A percentile compares a stretch with the other conserved stretches of the same genome.
phyloP scores from a whole-genome alignment of 164 flowering plant genomes.

The Aristolochia contorta region DNA sequence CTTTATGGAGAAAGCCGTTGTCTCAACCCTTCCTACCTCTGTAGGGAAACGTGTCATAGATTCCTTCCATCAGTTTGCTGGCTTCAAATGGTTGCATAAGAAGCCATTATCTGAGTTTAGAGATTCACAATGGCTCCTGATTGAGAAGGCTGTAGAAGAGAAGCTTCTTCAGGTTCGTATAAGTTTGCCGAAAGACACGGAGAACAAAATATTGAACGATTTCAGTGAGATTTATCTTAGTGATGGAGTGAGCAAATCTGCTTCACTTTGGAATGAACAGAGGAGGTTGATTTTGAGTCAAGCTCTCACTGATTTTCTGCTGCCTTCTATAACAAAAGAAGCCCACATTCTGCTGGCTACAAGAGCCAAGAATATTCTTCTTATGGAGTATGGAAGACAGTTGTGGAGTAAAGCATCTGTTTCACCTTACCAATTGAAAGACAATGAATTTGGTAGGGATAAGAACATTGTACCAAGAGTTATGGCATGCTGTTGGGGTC shows the following conservation, averaged over 20 bases:
- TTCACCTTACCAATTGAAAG: slow-evolving; percentile 82
- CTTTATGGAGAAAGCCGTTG: slow-evolving; percentile 65
- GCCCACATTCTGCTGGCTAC: slow-evolving; percentile 61
- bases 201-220: slow-evolving; percentile 45
- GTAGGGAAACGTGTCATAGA: slow-evolving; percentile 71
- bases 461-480: slow-evolving; percentile 83
- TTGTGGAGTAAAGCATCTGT: slow-evolving; percentile 85
- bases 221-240: slow-evolving; percentile 62
- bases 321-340: slow-evolving; percentile 93
- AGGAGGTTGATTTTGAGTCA: slow-evolving; percentile 68
- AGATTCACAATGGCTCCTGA: slow-evolving; percentile 94
- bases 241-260: slow-evolving; percentile 75
- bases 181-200: slow-evolving; percentile 39
- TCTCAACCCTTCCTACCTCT: slow-evolving; percentile 73
- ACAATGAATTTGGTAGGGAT: slow-evolving; percentile 46
- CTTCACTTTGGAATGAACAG: slow-evolving; percentile 93
- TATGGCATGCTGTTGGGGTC: slow-evolving; percentile 99
- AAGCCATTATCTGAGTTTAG: slow-evolving; percentile 69
- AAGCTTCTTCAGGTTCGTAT: slow-evolving; percentile 76
- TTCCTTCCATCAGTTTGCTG: slow-evolving; percentile 76
- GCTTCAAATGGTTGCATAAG: slow-evolving; percentile 71
- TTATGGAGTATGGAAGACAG: slow-evolving; percentile 68
- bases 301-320: slow-evolving; percentile 51
- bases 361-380: slow-evolving; percentile 74
- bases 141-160: slow-evolving; percentile 96